Evolutionary conservation across 2,329 filamentous ascomycete genomes (phyloP), one percentile per base, ranked within the genome.

Genomic region (Cladosporium sp.): DNA sequence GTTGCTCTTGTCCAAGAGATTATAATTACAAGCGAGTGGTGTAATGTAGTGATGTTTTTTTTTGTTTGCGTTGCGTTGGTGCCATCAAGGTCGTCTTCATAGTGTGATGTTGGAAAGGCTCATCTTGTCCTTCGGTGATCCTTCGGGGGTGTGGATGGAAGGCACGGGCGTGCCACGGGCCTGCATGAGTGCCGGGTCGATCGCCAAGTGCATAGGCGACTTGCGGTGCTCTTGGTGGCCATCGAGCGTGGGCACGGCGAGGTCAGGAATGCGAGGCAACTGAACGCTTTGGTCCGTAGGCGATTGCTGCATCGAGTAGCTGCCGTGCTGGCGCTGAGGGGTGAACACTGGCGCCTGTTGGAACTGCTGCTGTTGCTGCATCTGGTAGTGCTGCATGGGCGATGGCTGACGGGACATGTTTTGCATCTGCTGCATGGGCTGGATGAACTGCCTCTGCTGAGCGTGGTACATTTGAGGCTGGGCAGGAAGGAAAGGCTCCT

Each of bases 91-190:
- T 65, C 41, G 55, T 51, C 28, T 65, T 66, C 65, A 66, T 58
- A 66, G 73, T 4, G 75, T 78, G 51, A 78, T 73, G 64, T 77
- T 76, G 18, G 76, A 77, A 24, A 78, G 69, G 68, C 75, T 76
- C 76, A 78, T 78, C 71, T 77, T 77, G 65, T 77, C 75, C 69
- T 74, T 74, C 28, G 76, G 76, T 41, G 76, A 78, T 65, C 71
- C 76, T 8, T 76, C 74, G 21, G 68, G 74, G 47, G 69, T 71
- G 41, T 66, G 70, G 59, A 69, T 68, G 8, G 73, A 71, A 14
- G 69, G 66, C 59, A 72, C 68, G 41, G 72, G 72, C 21, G 73
- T 74, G 67, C 72, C 68, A 54, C 67, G 66, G 28, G 64, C 62
- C 49, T 55, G 51, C 52, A 65, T 65, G 49, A 76, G 69, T 28